Evolutionary conservation across 495 filamentous ascomycete genomes (phyloP).

Genomic region (Neurospora sp.): DNA sequence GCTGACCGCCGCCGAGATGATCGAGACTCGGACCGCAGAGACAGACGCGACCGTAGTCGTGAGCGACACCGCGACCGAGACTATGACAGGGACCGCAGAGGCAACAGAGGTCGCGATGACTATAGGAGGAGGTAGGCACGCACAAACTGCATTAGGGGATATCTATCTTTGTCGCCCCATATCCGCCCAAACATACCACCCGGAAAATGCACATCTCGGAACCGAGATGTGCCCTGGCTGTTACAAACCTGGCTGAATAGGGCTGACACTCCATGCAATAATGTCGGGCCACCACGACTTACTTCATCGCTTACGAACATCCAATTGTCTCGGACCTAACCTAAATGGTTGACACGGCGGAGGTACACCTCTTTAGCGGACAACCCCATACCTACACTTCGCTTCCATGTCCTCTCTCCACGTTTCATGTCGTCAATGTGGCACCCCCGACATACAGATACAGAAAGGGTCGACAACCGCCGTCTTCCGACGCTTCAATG

Average conservation of each 20-base stretch:
- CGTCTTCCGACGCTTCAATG: too few relatives aligned
- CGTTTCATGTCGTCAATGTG: neutral
- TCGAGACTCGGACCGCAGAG: slow-evolving; percentile 9
- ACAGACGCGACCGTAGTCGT: slow-evolving; percentile 15
- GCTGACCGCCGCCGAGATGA: slow-evolving; percentile 1
- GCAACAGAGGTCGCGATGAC: slow-evolving; percentile 11
- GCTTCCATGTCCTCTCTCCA: neutral
- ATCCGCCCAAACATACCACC: neutral
- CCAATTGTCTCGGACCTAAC: neutral
- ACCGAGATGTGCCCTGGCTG: neutral
- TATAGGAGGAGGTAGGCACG: slow-evolving; percentile 6
- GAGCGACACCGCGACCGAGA: slow-evolving; percentile 13
- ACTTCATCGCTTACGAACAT: neutral
- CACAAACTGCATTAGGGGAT: neutral
- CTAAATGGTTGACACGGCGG: neutral
- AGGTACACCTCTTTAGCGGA: neutral
- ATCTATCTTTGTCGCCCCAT: neutral
- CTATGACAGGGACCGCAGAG: slow-evolving; percentile 13
- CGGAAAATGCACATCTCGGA: neutral
- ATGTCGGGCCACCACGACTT: neutral
- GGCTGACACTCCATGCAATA: neutral
- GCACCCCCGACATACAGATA: neutral
- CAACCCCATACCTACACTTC: neutral
- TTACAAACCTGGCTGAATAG: neutral
- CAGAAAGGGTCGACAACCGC: neutral